Conservation (phyloP, 495 filamentous ascomycete genomes). For the Cercophora sp. region DNA sequence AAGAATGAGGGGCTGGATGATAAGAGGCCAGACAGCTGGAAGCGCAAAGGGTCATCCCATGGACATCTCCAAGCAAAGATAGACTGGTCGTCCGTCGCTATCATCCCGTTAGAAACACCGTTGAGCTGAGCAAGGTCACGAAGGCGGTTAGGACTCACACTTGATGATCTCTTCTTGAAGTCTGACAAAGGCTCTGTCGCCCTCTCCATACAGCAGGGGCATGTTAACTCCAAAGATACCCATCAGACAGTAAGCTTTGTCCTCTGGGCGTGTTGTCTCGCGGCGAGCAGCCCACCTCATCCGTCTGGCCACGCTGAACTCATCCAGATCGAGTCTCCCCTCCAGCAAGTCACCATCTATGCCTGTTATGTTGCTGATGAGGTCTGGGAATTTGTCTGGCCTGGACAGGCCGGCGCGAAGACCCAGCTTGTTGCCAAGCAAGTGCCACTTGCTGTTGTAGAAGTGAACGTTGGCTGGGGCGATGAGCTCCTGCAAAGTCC, state of each 20-base stretch:
- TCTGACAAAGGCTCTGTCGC: neutral
- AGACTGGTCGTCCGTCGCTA: neutral
- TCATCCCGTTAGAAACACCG: no score
- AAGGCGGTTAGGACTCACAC: no score
- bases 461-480: neutral
- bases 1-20: neutral
- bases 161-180: slow-evolving; percentile 5
- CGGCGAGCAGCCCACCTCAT: neutral
- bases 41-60: neutral
- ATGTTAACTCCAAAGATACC: neutral
- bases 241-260: slow-evolving; percentile 3
- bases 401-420: neutral
- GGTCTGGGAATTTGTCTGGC: neutral
- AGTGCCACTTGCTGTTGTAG: neutral
- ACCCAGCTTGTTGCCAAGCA: neutral
- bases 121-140: no score
- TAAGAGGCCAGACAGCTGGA: neutral
- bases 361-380: neutral
- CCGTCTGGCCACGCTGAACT: neutral
- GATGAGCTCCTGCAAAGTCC: neutral
- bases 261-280: neutral
- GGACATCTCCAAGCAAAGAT: slow-evolving; percentile 2
- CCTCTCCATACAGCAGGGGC: slow-evolving; percentile 1
- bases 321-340: neutral
- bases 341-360: neutral